Evolutionary conservation across 768 basidiomycete genomes (phyloP).

Genomic region (Podaxis rugospora): DNA sequence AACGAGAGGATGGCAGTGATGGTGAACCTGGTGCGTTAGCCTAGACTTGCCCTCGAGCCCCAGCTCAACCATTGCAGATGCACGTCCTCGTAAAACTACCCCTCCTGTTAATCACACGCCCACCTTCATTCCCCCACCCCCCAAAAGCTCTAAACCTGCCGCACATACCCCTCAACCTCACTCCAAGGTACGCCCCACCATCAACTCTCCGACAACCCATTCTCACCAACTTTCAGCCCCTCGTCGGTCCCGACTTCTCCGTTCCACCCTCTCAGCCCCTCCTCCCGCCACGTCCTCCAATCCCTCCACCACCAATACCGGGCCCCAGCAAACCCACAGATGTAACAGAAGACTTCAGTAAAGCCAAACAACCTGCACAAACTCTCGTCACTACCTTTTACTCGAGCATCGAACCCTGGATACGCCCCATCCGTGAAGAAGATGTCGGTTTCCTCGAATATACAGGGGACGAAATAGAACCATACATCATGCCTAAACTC

Average conservation of each 20-base stretch:
- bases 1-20: conserved; percentile 74
- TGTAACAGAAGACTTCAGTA: conserved; percentile 87
- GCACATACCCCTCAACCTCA: conserved; percentile 36
- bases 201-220: conserved; percentile 8
- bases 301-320: conserved; percentile 60
- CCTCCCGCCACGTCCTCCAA: conserved; percentile 57
- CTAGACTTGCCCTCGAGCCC: background rate
- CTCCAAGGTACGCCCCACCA: conserved; percentile 40
- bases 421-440: conserved; percentile 88
- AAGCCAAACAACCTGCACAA: conserved; percentile 73
- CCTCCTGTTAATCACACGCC: conserved; percentile 40
- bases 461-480: conserved; percentile 86
- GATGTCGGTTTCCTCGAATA: conserved; percentile 92
- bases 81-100: conserved; percentile 54
- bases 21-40: conserved; percentile 47
- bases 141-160: conserved; percentile 55
- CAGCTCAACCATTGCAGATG: conserved; percentile 31
- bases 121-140: conserved; percentile 32
- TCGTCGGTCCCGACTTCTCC: conserved; percentile 55
- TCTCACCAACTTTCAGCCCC: conserved; percentile 16
- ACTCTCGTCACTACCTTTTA: conserved; percentile 76
- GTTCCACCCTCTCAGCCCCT: conserved; percentile 47
- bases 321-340: conserved; percentile 82
- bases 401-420: conserved; percentile 83
- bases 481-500: conserved; percentile 81